These are phyloP conservation scores for Colletotrichum lupini DNA, from an alignment of 2,329 filamentous ascomycete species.

Conservation along the genomic window DNA sequence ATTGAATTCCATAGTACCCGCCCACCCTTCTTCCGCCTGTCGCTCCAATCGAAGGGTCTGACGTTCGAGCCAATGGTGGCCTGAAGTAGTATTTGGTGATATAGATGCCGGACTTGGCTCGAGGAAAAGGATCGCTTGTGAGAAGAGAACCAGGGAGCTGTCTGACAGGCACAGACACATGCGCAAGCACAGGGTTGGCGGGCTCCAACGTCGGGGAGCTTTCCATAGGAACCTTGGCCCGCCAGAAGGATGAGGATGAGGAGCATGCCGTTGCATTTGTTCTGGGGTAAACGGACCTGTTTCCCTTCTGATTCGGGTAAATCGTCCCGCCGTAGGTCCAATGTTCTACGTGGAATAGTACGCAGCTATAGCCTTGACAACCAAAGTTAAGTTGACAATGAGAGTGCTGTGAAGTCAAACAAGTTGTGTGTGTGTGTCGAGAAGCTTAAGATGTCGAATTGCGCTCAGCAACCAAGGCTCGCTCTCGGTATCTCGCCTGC, in stretches of 20 bases:
- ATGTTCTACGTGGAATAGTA: neutral
- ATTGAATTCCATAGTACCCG: slow-evolving; percentile 30
- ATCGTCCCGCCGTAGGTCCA: neutral
- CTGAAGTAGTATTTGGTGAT: slow-evolving; percentile 9
- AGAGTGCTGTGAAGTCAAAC: neutral
- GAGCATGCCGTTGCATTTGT: slow-evolving; percentile 2
- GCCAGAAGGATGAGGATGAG: neutral
- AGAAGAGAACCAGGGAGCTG: slow-evolving; percentile 1
- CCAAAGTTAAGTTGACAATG: too few species aligned
- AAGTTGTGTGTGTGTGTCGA: neutral
- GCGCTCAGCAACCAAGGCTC: neutral
- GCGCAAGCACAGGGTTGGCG: neutral
- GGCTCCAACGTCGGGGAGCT: neutral
- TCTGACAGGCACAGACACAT: neutral
- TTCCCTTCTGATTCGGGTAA: neutral
- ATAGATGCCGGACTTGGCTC: slow-evolving; percentile 8
- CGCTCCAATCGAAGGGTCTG: slow-evolving; percentile 9
- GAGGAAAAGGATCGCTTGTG: neutral
- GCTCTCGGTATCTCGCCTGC: neutral
- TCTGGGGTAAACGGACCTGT: slow-evolving; percentile 12
- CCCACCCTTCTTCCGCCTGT: slow-evolving; percentile 5
- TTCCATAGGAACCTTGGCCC: neutral
- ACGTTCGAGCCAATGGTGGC: neutral
- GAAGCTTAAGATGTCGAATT: neutral
- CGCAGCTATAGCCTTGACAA: neutral